Conservation (phyloP, 768 basidiomycete genomes). For the Mycena leptocephala region DNA sequence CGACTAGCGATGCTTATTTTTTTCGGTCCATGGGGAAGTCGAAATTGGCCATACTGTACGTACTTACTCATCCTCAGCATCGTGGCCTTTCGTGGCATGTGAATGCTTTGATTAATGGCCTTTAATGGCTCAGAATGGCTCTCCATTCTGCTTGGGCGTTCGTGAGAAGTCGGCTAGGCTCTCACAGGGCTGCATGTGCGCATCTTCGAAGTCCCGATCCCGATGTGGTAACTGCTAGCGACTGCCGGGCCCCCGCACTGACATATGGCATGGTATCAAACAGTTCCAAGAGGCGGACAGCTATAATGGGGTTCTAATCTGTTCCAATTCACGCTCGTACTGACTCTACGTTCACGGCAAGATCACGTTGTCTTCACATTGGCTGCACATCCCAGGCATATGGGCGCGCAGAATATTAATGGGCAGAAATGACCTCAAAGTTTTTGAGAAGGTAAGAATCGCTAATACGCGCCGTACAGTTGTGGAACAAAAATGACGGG, state of each 20-base stretch:
- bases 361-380: not conserved
- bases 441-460: not conserved
- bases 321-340: slow-evolving; percentile 24
- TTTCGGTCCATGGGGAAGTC: not conserved
- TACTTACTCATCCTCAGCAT: too few relatives aligned
- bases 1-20: not conserved
- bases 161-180: slow-evolving; percentile 20
- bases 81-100: too few relatives aligned
- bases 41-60: not conserved
- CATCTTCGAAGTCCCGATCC: slow-evolving; percentile 4
- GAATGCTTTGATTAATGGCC: not conserved
- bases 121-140: not conserved
- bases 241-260: not conserved
- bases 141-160: slow-evolving; percentile 7
- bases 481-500: not conserved
- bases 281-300: not conserved
- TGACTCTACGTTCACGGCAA: not conserved
- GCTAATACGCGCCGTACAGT: not conserved
- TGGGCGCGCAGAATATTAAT: too few relatives aligned
- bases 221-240: not conserved
- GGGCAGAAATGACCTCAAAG: too few relatives aligned
- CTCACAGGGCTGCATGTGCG: not conserved
- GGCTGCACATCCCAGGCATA: too few relatives aligned
- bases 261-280: slow-evolving; percentile 13
- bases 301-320: not conserved